These are phyloP conservation scores for Salix exigua DNA, from an alignment of 345 rosid species.

Conservation along the genomic window DNA sequence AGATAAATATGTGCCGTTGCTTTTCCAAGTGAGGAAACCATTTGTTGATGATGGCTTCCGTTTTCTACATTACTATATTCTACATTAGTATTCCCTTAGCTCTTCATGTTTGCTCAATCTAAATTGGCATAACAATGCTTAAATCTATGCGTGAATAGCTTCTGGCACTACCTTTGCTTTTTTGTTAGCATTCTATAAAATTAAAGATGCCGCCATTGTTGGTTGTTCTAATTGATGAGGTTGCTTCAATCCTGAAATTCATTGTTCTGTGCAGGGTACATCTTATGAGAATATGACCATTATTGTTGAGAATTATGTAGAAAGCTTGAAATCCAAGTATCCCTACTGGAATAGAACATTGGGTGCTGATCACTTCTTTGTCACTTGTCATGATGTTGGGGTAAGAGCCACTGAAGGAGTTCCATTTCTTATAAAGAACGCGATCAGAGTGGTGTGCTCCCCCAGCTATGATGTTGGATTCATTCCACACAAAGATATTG, in stretches of 20 bases:
- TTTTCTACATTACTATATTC: not conserved
- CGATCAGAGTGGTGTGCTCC: conserved; percentile 91
- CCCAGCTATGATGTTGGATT: conserved; percentile 95
- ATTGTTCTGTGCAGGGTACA: conserved; percentile 55
- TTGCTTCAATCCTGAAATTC: not conserved
- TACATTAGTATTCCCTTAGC: not conserved
- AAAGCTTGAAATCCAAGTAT: conserved; percentile 63
- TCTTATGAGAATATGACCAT: conserved; percentile 91
- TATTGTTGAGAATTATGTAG: conserved; percentile 73
- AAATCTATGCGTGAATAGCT: not conserved
- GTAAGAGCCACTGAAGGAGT: conserved; percentile 93
- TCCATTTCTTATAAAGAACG: conserved; percentile 74
- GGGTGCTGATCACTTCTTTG: conserved; percentile 97
- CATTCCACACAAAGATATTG: conserved; percentile 97
- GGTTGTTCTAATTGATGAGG: not conserved
- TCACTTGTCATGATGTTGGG: conserved; percentile 96
- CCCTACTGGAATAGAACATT: conserved; percentile 96
- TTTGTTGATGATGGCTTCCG: not conserved
- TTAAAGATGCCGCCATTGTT: not conserved
- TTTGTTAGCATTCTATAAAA: not conserved
- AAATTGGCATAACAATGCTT: not conserved
- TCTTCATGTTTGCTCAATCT: not conserved
- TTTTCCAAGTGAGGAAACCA: not conserved
- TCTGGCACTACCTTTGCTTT: not conserved
- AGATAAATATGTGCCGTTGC: not conserved